These are phyloP conservation scores for Clavispora asparagi DNA, from an alignment of 805 yeast genomes.

Conservation along the genomic window DNA sequence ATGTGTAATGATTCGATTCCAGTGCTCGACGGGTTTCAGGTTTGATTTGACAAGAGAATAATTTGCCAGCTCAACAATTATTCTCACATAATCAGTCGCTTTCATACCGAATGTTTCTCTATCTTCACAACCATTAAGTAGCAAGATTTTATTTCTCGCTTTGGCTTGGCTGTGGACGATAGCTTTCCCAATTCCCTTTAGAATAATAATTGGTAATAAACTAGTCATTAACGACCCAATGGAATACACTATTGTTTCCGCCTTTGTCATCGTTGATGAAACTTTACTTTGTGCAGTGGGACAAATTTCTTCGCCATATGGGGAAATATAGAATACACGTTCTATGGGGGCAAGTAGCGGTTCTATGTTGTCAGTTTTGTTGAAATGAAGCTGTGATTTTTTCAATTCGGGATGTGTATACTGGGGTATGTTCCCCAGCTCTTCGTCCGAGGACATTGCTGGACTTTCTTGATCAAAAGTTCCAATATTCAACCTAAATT, in stretches of 20 bases:
- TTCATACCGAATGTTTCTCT: conserved; percentile 72
- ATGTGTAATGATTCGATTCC: conserved; percentile 57
- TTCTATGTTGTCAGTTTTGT: conserved; percentile 46
- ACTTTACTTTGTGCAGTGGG: conserved; percentile 70
- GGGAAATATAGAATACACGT: conserved; percentile 74
- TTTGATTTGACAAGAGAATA: conserved; percentile 41
- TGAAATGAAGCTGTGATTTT: conserved; percentile 69
- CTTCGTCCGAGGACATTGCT: conserved; percentile 23
- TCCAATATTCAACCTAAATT: neutral
- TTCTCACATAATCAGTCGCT: conserved; percentile 53
- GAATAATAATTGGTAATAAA: conserved; percentile 68
- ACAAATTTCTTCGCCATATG: conserved; percentile 80
- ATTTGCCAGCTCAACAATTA: conserved; percentile 50
- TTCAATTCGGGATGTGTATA: conserved; percentile 76
- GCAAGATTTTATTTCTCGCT: conserved; percentile 46
- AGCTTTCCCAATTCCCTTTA: conserved; percentile 69
- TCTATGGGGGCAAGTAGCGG: conserved; percentile 74
- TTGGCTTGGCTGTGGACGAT: conserved; percentile 25
- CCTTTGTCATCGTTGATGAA: conserved; percentile 40
- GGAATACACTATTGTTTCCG: conserved; percentile 63
- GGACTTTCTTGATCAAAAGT: neutral
- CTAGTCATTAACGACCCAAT: conserved; percentile 91
- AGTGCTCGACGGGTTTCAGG: conserved; percentile 14
- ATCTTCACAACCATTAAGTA: conserved; percentile 72
- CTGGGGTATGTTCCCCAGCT: conserved; percentile 60